Evolutionary conservation across 192 early-diverging fungal genomes (phyloP).

Genomic region (Borealophlyctis nickersoniae): DNA sequence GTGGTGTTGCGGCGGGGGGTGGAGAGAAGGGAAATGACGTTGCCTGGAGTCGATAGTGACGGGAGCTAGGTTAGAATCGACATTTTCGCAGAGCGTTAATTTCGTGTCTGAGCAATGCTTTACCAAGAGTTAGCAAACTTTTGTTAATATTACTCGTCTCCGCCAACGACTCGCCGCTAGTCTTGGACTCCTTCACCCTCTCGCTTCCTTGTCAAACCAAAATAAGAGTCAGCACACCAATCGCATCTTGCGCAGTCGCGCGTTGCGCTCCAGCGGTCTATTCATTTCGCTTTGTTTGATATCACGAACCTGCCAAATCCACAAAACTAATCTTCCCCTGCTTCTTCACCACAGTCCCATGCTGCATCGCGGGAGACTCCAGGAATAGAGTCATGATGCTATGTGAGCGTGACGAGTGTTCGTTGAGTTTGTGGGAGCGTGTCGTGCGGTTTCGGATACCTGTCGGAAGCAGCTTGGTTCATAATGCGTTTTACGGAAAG

Average conservation of each 20-base stretch:
- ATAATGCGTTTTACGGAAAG: background rate
- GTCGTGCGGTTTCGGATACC: slow-evolving; percentile 53
- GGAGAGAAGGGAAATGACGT: slow-evolving; percentile 40
- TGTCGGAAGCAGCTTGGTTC: slow-evolving; percentile 13
- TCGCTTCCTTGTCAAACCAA: slow-evolving; percentile 45
- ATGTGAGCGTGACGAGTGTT: slow-evolving; percentile 51
- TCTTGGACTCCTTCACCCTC: slow-evolving; percentile 48
- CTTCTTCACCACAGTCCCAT: slow-evolving; percentile 13
- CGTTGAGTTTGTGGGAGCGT: slow-evolving; percentile 53
- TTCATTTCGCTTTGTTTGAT: background rate
- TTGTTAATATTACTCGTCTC: slow-evolving; percentile 59
- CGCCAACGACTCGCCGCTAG: slow-evolving; percentile 44
- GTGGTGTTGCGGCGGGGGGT: slow-evolving; percentile 17
- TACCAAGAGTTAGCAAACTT: slow-evolving; percentile 52
- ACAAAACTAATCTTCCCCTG: slow-evolving; percentile 58
- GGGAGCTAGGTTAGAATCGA: background rate
- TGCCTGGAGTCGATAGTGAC: slow-evolving; percentile 24
- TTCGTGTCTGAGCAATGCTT: background rate
- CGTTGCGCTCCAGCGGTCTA: background rate
- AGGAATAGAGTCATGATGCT: slow-evolving; percentile 53
- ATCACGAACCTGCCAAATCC: slow-evolving; percentile 59
- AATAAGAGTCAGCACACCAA: slow-evolving; percentile 7
- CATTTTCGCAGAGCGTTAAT: background rate
- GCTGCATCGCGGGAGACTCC: slow-evolving; percentile 26
- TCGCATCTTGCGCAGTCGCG: too few relatives aligned